These are phyloP conservation scores for Aureobasidium sp. DNA, from an alignment of 2,329 filamentous ascomycete species.

Conservation along the genomic window DNA sequence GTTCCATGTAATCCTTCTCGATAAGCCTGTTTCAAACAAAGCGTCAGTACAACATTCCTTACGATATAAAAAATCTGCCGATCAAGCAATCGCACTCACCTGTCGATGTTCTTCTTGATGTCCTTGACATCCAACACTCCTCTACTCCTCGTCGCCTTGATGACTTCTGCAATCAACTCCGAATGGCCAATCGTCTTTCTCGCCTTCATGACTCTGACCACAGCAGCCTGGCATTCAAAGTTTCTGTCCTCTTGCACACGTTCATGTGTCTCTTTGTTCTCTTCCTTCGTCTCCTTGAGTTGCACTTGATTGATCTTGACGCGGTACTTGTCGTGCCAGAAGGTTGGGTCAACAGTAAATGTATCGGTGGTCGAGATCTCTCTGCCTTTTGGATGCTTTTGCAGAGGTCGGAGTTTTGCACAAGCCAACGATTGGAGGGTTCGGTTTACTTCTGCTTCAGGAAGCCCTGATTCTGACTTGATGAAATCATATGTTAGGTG, in stretches of 20 bases:
- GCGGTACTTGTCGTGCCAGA: constrained; percentile 74
- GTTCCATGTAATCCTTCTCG: constrained; percentile 88
- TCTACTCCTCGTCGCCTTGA: constrained; percentile 77
- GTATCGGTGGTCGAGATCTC: constrained; percentile 74
- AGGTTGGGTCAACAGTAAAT: constrained; percentile 73
- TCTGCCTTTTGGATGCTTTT: constrained; percentile 71
- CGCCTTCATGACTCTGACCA: constrained; percentile 95
- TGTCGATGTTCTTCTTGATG: constrained; percentile 97
- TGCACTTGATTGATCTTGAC: constrained; percentile 99
- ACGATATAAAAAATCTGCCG: not conserved
- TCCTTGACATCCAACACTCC: constrained; percentile 78
- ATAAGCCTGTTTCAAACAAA: constrained; percentile 55
- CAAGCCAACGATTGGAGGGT: constrained; percentile 94
- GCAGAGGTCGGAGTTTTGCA: constrained; percentile 75
- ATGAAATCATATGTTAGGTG: constrained; percentile 71
- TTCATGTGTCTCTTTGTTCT: constrained; percentile 91
- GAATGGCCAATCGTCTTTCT: constrained; percentile 78
- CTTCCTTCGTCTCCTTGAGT: constrained; percentile 88
- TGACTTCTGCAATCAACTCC: constrained; percentile 87
- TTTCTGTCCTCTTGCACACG: constrained; percentile 82
- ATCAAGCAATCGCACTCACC: constrained; percentile 48
- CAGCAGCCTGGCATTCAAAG: constrained; percentile 94
- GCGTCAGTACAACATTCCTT: constrained; percentile 21
- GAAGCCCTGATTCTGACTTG: constrained; percentile 63
- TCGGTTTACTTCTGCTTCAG: constrained; percentile 71